Base-by-base conservation (phyloP, 345 rosid genomes). In the Eucalyptus viminalis region DNA sequence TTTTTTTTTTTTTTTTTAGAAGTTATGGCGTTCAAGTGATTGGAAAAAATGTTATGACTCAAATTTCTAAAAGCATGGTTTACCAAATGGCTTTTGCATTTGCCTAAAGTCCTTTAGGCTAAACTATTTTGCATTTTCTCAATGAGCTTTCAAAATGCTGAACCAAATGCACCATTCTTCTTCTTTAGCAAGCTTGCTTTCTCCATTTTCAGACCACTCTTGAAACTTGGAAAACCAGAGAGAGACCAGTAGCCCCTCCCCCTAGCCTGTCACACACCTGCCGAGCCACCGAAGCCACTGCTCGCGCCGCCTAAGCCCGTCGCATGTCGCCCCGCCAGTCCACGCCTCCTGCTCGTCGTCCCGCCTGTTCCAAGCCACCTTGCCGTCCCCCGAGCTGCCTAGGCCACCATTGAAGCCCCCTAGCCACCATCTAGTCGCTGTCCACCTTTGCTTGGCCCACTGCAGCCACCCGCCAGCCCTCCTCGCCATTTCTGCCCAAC, bases 321-420 rank as follows among this genome's bases (percentile, higher is more conserved):
- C 1, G 6, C 1, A 0, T 0, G 3, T 49, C 7, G 1, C 51
- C 51, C 17, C 0, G 0, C 51, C 17, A 14, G 0, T 49, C 51
- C 1, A 3, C 0, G 0, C 17, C 51, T 5, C 7, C 0, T 49
- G 17, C 51, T 49, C 17, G 0, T 49, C 7, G 3, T 49, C 51
- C 17, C 7, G 0, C 19, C 19, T 50, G 0, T 50, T 50, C 1
- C 1, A 0, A 50, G 53, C 53, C 17, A 14, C 53, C 19, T 50
- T 0, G 7, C 0, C 3, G 1, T 0, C 19, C 19, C 53, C 19
- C 1, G 0, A 50, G 1, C 17, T 50, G 19, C 53, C 0, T 50
- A 50, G 19, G 53, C 19, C 53, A 50, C 53, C 53, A 50, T 50
- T 1, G 0, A 50, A 50, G 53, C 53, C 53, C 53, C 7, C 53